A percentile compares a stretch with the other conserved stretches of the same genome.
Evolutionary conservation across 306 rosid species (phyloP).

Genomic region (Lotus japonicus): DNA sequence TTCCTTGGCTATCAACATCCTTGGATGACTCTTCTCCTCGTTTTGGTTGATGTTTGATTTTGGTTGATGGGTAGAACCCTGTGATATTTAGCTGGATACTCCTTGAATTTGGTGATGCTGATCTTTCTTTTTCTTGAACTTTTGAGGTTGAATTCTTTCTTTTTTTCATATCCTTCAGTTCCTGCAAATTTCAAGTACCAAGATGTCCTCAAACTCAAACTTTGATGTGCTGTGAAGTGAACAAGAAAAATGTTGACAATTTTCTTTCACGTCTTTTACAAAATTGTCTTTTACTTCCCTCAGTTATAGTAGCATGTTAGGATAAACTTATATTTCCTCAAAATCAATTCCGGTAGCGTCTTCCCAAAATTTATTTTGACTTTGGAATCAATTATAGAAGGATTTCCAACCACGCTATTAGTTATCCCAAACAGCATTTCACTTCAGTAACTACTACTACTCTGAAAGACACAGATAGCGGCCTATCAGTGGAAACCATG

Average conservation of each 20-base stretch:
- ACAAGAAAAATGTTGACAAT: background rate
- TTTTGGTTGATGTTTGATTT: conserved; percentile 33
- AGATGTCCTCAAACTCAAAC: background rate
- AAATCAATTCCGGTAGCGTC: too few relatives aligned
- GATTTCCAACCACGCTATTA: too few relatives aligned
- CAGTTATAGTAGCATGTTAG: too few relatives aligned
- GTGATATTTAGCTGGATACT: conserved; percentile 58
- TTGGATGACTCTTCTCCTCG: conserved; percentile 34
- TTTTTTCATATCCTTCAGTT: conserved; percentile 43
- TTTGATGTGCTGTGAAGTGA: too few relatives aligned
- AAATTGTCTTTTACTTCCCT: background rate
- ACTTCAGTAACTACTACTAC: too few relatives aligned
- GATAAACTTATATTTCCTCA: too few relatives aligned
- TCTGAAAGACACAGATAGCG: too few relatives aligned
- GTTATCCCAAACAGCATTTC: too few relatives aligned
- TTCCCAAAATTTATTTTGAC: too few relatives aligned
- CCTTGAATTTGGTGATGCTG: conserved; percentile 34
- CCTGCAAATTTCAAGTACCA: conserved; percentile 44
- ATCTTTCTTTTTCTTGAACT: conserved; percentile 31
- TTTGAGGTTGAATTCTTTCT: conserved; percentile 31
- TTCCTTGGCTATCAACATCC: conserved; percentile 14
- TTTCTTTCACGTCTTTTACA: background rate
- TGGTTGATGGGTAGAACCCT: conserved; percentile 58
- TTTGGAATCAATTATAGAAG: too few relatives aligned
- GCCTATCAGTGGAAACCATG: too few relatives aligned